Evolutionary conservation across 2,329 filamentous ascomycete genomes (phyloP), one percentile per base, ranked within the genome.

Genomic region (Dactylellina leptospora): DNA sequence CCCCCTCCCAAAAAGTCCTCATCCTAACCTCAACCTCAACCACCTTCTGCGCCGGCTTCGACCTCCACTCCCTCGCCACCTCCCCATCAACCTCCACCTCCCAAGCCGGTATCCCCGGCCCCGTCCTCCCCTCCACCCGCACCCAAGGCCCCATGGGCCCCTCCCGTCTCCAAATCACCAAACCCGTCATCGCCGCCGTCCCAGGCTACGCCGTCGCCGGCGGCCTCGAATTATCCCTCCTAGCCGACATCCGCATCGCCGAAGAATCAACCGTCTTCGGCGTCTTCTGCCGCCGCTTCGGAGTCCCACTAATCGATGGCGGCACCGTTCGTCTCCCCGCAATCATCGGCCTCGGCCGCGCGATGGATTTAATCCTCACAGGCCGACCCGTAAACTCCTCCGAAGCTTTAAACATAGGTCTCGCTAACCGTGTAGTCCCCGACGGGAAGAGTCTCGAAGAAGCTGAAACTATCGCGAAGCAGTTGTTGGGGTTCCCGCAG

Each of bases 31-130:
- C 61, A 20, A 58, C 73, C 8, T 58, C 74, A 16, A 72, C 74
- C 13, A 90, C 88, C 77, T 99, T 99, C 80, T 99, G 95, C 80
- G 92, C 95, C 0, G 95, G 95, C 38, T 95, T 95, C 2, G 95
- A 99, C 79, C 81, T 99, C 76, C 53, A 47, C 48, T 76, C 76
- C 48, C 76, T 76, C 33, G 27, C 55, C 22, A n/a, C 48, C 25
- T 66, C 74, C 40, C 40, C 44, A 23, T 11, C 18, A 69, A 74
- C 75, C 77, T 27, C 96, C 92, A 76, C 2, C 83, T 85, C 40
- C 83, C 86, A 36, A 97, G 83, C 87, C 97, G 44, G 78, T 83
- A 47, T 85, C 36, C 13, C 36, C 85, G 78, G 88, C 97, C 54
- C 89, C 93, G 76, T 54, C 75, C 3, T 42, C 10, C 40, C 40